These are phyloP conservation scores for Ceratobasidium sp. DNA, from an alignment of 1,284 basidiomycete genomes.

Conservation along the genomic window DNA sequence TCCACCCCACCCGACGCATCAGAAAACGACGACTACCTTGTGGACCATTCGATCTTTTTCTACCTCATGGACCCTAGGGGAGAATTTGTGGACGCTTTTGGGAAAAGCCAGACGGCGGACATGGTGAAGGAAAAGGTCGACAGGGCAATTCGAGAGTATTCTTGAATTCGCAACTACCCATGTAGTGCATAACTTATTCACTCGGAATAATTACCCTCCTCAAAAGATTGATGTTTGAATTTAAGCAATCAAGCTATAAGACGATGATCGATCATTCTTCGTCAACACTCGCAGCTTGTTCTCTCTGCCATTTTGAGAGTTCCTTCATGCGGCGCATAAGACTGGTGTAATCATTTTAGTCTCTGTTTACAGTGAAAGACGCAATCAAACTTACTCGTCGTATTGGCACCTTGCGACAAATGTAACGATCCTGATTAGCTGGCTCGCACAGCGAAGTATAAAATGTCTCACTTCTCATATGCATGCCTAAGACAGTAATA, in stretches of 20 bases:
- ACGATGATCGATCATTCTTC: conserved; percentile 54
- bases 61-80: conserved; percentile 98
- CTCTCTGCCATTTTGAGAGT: conserved; percentile 75
- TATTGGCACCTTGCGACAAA: conserved; percentile 79
- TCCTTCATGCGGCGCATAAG: conserved; percentile 88
- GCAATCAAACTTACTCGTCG: conserved; percentile 78
- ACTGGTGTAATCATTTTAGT: conserved; percentile 59
- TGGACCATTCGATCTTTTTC: conserved; percentile 97
- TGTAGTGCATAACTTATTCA: conserved; percentile 31
- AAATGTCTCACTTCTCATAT: conserved; percentile 76
- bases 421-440: conserved; percentile 30
- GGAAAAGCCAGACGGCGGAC: conserved; percentile 80
- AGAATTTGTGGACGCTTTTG: conserved; percentile 97
- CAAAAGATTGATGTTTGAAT: conserved; percentile 14
- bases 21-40: conserved; percentile 84
- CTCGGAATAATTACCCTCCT: conserved; percentile 19
- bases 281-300: conserved; percentile 65
- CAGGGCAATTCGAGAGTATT: conserved; percentile 61
- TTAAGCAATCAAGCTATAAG: background rate
- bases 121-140: conserved; percentile 72
- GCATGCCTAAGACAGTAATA: conserved; percentile 61
- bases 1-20: conserved; percentile 89
- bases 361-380: conserved; percentile 17
- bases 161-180: background rate
- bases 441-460: conserved; percentile 17